Evolutionary conservation across 2,329 filamentous ascomycete genomes (phyloP).

Genomic region (Aspergillus eucalypticola): DNA sequence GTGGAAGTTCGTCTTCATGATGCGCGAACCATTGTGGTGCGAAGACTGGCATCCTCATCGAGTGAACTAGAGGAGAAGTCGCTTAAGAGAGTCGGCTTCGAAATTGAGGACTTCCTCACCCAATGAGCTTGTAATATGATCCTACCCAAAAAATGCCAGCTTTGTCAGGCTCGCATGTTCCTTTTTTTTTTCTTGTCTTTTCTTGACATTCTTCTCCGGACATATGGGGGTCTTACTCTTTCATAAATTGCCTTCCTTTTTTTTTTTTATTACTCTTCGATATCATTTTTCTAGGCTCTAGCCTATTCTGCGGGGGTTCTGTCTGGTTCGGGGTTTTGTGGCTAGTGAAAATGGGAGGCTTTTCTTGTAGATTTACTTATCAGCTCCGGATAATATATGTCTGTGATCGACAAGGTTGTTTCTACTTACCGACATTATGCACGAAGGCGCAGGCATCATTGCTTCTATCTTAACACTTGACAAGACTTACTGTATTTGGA

Average conservation of each 20-base stretch:
- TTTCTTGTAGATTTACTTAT: neutral
- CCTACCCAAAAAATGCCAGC: neutral
- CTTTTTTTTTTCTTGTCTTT: neutral
- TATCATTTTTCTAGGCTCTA: neutral
- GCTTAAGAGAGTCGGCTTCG: constrained; percentile 76
- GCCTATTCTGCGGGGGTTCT: neutral
- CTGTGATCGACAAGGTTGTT: neutral
- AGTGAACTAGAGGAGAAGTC: constrained; percentile 65
- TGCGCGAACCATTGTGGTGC: constrained; percentile 54
- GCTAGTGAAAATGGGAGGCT: neutral
- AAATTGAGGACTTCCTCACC: constrained; percentile 72
- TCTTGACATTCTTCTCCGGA: neutral
- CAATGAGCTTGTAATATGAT: constrained; percentile 27
- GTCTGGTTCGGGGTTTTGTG: neutral
- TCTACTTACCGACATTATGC: neutral
- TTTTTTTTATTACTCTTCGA: too few relatives aligned
- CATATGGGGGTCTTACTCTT: neutral
- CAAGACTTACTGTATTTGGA: too few relatives aligned
- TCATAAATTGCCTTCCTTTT: neutral
- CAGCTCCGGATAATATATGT: neutral
- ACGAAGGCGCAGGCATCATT: neutral
- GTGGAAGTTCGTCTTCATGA: constrained; percentile 60
- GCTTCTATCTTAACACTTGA: neutral
- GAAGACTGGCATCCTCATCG: constrained; percentile 39
- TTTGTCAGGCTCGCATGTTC: constrained; percentile 3